Conservation (phyloP, 2,329 filamentous ascomycete genomes). For the Penicillium freii region DNA sequence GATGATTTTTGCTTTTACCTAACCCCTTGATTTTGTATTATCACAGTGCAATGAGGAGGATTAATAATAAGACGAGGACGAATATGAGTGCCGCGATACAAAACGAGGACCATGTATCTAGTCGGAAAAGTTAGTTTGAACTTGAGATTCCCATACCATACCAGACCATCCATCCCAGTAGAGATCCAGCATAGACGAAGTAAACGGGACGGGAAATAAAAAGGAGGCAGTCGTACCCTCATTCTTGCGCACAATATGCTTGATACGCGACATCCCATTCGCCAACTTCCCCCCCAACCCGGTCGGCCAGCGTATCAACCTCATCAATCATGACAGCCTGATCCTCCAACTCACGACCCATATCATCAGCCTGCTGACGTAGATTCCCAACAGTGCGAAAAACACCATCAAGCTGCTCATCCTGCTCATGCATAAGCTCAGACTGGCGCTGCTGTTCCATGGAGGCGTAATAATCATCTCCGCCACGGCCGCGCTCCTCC, state of each 20-base stretch:
- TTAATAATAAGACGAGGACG: conserved; percentile 79
- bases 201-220: conserved; percentile 8
- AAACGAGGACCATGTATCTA: conserved; percentile 74
- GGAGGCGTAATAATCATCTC: conserved; percentile 67
- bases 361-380: conserved; percentile 85
- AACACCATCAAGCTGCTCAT: conserved; percentile 86
- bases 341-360: conserved; percentile 95
- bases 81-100: conserved; percentile 88
- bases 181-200: neutral
- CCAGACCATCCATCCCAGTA: conserved; percentile 6
- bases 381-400: conserved; percentile 91
- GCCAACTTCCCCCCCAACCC: conserved; percentile 83
- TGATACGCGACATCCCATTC: conserved; percentile 82
- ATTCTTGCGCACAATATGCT: conserved; percentile 79
- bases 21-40: conserved; percentile 26
- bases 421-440: conserved; percentile 92
- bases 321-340: conserved; percentile 85
- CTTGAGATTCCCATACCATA: conserved; percentile 22
- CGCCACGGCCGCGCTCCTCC: conserved; percentile 40
- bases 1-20: conserved; percentile 18
- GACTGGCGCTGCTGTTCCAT: conserved; percentile 90
- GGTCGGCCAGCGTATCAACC: conserved; percentile 79
- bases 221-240: conserved; percentile 64
- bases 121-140: conserved; percentile 25
- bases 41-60: conserved; percentile 70